phyloP scores from a whole-genome alignment of 768 basidiomycete genomes.

The Lactarius hatsudake region DNA sequence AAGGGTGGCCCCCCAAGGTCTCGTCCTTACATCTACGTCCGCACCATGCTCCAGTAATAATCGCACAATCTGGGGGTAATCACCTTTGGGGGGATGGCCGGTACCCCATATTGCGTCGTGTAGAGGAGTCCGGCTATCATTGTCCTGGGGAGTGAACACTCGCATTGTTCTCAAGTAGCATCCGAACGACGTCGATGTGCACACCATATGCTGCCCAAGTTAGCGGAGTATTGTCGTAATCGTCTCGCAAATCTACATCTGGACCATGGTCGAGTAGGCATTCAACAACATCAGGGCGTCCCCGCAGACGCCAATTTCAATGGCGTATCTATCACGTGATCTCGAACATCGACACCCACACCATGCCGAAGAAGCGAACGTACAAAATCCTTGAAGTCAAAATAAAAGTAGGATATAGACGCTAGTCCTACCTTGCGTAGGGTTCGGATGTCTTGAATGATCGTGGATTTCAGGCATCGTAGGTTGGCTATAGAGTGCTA shows the following conservation, averaged over 20 bases:
- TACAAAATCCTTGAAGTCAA: neutral
- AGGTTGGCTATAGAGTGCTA: neutral
- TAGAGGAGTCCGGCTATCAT: neutral
- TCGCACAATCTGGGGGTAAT: neutral
- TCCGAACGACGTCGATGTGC: neutral
- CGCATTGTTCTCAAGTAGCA: neutral
- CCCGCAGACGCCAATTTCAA: neutral
- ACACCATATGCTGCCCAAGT: neutral
- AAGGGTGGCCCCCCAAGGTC: too few species aligned
- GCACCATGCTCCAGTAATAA: neutral
- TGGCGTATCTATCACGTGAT: too few species aligned
- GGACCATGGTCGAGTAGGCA: neutral
- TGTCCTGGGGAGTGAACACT: neutral
- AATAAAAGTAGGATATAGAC: neutral
- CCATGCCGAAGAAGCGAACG: too few species aligned
- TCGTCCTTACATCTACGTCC: too few species aligned
- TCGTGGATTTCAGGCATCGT: neutral
- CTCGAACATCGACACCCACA: too few species aligned
- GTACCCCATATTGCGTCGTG: neutral
- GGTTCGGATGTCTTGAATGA: neutral
- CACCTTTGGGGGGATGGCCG: neutral
- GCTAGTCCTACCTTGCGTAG: neutral
- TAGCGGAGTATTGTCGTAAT: neutral
- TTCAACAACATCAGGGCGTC: neutral
- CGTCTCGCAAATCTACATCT: neutral